Base-by-base conservation (phyloP, 257 asterid genomes). In the Oldenlandia corymbosa region DNA sequence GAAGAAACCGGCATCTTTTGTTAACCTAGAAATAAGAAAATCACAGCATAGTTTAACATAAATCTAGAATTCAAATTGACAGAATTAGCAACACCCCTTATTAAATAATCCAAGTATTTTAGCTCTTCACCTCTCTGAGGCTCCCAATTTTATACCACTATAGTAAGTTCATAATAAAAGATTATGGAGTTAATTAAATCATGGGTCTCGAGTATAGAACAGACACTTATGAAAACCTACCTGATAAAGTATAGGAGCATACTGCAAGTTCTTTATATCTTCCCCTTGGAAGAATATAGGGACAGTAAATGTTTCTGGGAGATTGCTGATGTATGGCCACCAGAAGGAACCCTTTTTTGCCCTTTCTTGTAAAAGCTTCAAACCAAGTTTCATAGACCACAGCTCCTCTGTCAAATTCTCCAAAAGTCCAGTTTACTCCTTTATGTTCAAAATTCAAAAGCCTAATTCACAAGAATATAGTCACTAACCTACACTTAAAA, bases 361-460 rank as follows among this genome's bases (percentile, higher is more conserved):
- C 81, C 97, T 78, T 79, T 93, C 97, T 76, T 84, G 95, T 68
- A 90, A 82, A 76, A 93, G 96, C 89, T 81, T 87, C 71, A 93
- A 68, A 30, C 99, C 97, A 85, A 93, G 65, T 75, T 83, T 90
- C 97, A 90, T 87, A 37, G 97, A 88, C 97, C 97, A 90, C 49
- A 90, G 83, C 77, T 93, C 97, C 84, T 85, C 97, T 92, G 99
- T 76, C 95, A 87, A 91, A 91, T 86, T 86, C 96, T 88, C 87
- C 90, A 83, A 83, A 75, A 82, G 76, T 79, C 88, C 85, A 83
- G 72, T 83, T 90, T 82, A 85, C 91, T 89, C 79, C 88, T 71
- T n/a, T 76, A 78, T 70, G 83, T 76, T 76, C 86, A 79, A 84
- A 80, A 83, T 73, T 84, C 84, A 84, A 82, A 76, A 76, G 78